A percentile compares a stretch with the other conserved stretches of the same genome.
phyloP scores from a whole-genome alignment of 2,329 filamentous ascomycete genomes.

The Penicillium sp. region DNA sequence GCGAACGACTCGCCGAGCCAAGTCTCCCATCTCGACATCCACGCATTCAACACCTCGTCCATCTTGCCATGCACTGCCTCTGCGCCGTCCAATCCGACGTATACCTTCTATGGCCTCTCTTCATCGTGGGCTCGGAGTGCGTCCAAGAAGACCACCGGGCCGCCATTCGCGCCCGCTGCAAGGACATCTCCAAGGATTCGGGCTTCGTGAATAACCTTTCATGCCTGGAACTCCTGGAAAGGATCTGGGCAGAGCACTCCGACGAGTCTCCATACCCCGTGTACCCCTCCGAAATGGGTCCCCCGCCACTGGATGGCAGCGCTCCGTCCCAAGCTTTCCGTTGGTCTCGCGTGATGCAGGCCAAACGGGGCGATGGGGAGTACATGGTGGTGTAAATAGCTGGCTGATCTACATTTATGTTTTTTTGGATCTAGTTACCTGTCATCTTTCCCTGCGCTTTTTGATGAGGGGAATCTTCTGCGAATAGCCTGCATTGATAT shows the following conservation, averaged over 20 bases:
- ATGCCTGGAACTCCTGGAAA: slow-evolving; percentile 81
- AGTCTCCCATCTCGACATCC: slow-evolving; percentile 70
- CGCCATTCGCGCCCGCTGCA: slow-evolving; percentile 76
- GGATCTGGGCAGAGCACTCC: slow-evolving; percentile 66
- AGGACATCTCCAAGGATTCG: slow-evolving; percentile 82
- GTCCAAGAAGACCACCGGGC: slow-evolving; percentile 77
- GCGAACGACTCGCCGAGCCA: slow-evolving; percentile 80
- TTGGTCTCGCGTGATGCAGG: slow-evolving; percentile 42
- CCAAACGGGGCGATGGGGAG: slow-evolving; percentile 40
- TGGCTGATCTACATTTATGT: not conserved
- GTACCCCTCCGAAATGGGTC: slow-evolving; percentile 23
- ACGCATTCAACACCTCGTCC: slow-evolving; percentile 81
- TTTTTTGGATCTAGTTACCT: not conserved
- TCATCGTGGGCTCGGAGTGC: slow-evolving; percentile 87
- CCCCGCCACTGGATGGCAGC: slow-evolving; percentile 19
- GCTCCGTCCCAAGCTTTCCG: slow-evolving; percentile 34
- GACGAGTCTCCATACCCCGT: slow-evolving; percentile 26
- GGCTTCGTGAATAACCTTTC: slow-evolving; percentile 93
- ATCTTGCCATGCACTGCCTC: slow-evolving; percentile 80
- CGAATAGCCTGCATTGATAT: not conserved
- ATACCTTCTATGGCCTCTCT: slow-evolving; percentile 90
- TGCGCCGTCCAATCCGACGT: slow-evolving; percentile 80
- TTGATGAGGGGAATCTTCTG: not conserved
- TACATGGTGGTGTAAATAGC: slow-evolving; percentile 41
- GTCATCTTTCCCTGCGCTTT: not conserved